Base-by-base conservation (phyloP, 768 basidiomycete genomes). In the Tubosaeta sp. region DNA sequence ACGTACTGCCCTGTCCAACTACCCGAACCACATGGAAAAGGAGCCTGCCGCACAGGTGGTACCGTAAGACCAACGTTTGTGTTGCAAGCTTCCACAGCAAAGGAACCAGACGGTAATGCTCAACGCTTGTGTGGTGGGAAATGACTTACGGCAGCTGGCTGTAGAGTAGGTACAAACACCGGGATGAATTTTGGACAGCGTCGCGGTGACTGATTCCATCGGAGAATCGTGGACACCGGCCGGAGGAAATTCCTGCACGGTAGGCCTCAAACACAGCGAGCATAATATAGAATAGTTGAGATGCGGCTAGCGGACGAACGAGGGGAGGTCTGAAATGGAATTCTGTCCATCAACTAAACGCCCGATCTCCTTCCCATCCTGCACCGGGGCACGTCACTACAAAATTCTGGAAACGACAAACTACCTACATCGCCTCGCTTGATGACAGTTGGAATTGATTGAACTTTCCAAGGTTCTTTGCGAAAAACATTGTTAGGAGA, bases 361-460 rank as follows among this genome's bases (percentile, higher is more conserved):
- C 25, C 58, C 62, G 17, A 60, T 51, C 51, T 70, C 70, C 34
- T 60, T 44, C 16, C 61, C 66, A 41, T 45, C 54, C 70, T 71
- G 26, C 7, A 41, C 3, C 33, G 26, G 31, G 22, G 22, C 39
- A n/a, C 1, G 38, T 47, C 29, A 51, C n/a, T 12, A 16, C 13
- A 17, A 35, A 49, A 41, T 51, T 11, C 31, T 22, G 32, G 50
- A 48, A 39, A 54, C 58, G 31, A 33, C 48, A 47, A 46, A 32
- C 33, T 14, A 72, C 80, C 57, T 62, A 87, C 88, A 58, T 84
- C 73, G 58, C 73, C 64, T 19, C 83, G 48, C 58, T 76, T 81
- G 44, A 90, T 73, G 51, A 91, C 78, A 7, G 88, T 88, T 13
- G 88, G 88, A 26, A 91, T 73, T 25, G 68, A 70, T 16, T 64